Base-by-base conservation (phyloP, 73 alveolate species). In the Tetrahymena malaccensis region DNA sequence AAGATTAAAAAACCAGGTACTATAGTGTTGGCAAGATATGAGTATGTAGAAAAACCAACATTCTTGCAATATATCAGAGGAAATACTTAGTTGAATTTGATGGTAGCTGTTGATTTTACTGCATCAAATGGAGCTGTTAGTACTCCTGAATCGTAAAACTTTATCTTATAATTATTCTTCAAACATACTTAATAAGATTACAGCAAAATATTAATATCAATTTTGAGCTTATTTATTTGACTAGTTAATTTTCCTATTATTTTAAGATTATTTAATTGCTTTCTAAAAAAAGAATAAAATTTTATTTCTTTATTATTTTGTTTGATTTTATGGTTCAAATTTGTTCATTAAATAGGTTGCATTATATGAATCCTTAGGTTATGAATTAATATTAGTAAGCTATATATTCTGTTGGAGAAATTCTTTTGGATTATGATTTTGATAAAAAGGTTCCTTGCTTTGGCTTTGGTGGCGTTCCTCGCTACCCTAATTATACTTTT, bases 381-480 rank as follows among this genome's bases (percentile, higher is more conserved):
- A 50, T 89, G 96, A 98, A 98, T 94, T 96, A 98, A 94, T 98
- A 98, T 97, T 98, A 98, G 96, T 85, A 96, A 58, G 99, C 99
- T 25, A 93, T 98, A 3, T 43, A 56, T 43, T 93, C 96, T 35
- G 99, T 98, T 22, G 99, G 99, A 16, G 83, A 85, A 37, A 97
- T 98, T 16, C 58, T 98, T 55, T 98, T 97, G 89, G 96, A 85
- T 55, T 98, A 98, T 96, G 99, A 97, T 93, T 43, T 94, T 93
- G 98, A 98, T 94, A 94, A 97, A 96, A 33, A 40, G 84, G 97
- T 98, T 85, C 99, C 99, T 35, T 96, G 97, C 94, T 98, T 96
- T 96, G 99, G 99, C 27, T 98, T 98, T 96, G 99, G 99, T 10
- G 99, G 99, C 16, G 96, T 96, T 33, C 99, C 99, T 9, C 95